Base-by-base conservation (phyloP, 352 stramenopile species). In the Phytophthora capsici region DNA sequence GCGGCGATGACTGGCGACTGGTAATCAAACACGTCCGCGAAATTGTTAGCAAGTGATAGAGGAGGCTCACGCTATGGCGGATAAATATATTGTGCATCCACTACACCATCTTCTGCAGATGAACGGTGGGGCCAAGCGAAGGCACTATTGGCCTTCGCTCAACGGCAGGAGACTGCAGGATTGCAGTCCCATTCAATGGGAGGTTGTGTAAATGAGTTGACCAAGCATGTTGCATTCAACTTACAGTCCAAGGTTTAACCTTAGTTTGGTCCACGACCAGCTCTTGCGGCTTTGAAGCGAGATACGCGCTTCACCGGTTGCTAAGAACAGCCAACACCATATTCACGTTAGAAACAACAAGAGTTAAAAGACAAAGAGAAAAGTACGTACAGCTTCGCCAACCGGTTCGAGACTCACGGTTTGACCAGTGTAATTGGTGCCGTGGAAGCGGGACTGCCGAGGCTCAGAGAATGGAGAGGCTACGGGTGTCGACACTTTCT, bases 271-370 rank as follows among this genome's bases (percentile, higher is more conserved):
- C 52, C 57, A 51, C 61, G 60, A 22, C 57, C 53, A 25, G 66
- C 61, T 70, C 85, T 75, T 7, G 86, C 71, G 3, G 82, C 84
- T 81, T 89, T 88, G 52, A 96, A 96, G 28, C 88, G 81, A 9
- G 88, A 96, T 1, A 96, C 88, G 28, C 88, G 84, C 63, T 94
- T 89, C 36, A 94, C 84, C 8, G 86, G 86, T 91, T 91, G 77
- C 86, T 94, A 20, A 38, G 41, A 32, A 56, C 2, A 6, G 5
- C 1, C 38, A 38, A 16, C 37, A 20, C 7, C 58, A n/a, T 48
- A 25, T 13, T 46, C 13, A 10, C 49, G 19, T 61, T 23, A 66
- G 7, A 1, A 45, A 63, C 4, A 4, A 30, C 25, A 14, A 6
- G 25, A 41, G 50, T 12, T 25, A 44, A 43, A 54, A 56, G 20